Evolutionary conservation across 2,329 filamentous ascomycete genomes (phyloP).

Genomic region (Zasmidium citrigriseum): DNA sequence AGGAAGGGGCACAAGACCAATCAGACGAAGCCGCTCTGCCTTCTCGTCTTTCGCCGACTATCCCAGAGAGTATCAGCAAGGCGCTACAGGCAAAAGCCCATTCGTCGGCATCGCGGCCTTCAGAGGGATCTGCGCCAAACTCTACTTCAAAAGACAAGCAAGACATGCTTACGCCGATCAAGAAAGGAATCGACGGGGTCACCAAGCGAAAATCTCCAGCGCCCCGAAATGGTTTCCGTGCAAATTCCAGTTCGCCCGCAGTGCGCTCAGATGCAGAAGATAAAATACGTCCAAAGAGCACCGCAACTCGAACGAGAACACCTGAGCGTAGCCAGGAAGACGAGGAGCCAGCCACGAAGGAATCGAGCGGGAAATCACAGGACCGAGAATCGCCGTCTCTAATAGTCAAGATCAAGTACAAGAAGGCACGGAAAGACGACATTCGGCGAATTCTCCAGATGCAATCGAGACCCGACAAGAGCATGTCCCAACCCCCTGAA

Average conservation of each 20-base stretch:
- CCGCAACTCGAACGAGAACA: slow-evolving; percentile 12
- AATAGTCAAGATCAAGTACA: slow-evolving; percentile 33
- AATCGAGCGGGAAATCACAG: slow-evolving; percentile 11
- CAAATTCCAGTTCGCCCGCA: slow-evolving; percentile 30
- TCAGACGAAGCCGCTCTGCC: slow-evolving; percentile 43
- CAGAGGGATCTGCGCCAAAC: slow-evolving; percentile 15
- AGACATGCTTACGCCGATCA: slow-evolving; percentile 23
- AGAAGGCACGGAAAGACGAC: slow-evolving; percentile 25
- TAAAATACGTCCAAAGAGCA: slow-evolving; percentile 11
- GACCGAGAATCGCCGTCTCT: slow-evolving; percentile 10
- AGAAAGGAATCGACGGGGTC: slow-evolving; percentile 16
- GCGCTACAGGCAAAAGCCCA: slow-evolving; percentile 47
- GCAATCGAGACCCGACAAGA: slow-evolving; percentile 25
- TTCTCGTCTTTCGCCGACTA: slow-evolving; percentile 58
- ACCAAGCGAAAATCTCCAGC: slow-evolving; percentile 30
- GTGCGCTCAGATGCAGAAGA: slow-evolving; percentile 26
- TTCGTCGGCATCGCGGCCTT: slow-evolving; percentile 20
- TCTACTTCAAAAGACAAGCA: slow-evolving; percentile 23
- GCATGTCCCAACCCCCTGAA: neutral
- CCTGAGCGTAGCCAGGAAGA: slow-evolving; percentile 23
- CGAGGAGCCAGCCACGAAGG: slow-evolving; percentile 20
- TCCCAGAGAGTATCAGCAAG: slow-evolving; percentile 57
- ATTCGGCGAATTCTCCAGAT: slow-evolving; percentile 34
- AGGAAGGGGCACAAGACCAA: neutral
- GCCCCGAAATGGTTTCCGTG: slow-evolving; percentile 31